Percentiles rank a stretch among this genome's conserved stretches.
Conservation (phyloP, 495 filamentous ascomycete species). For the Neurospora sp. region DNA sequence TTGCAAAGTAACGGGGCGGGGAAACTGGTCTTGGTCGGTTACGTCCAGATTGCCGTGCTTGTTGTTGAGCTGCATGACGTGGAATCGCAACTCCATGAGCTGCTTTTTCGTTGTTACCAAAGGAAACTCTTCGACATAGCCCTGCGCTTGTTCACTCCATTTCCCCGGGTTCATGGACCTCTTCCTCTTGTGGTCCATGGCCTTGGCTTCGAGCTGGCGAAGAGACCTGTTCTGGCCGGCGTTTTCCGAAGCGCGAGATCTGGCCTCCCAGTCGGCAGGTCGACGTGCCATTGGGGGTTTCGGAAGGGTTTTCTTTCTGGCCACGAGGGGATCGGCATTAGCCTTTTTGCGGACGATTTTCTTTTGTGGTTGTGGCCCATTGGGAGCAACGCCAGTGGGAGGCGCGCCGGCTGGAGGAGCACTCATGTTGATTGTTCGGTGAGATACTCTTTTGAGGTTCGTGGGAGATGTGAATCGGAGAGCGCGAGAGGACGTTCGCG, state of each 20-base stretch:
- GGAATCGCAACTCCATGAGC: conserved; percentile 70
- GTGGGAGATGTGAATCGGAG: background rate
- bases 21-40: conserved; percentile 69
- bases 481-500: background rate
- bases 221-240: background rate
- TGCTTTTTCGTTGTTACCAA: conserved; percentile 72
- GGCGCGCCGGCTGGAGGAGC: conserved; percentile 42
- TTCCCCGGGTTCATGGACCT: conserved; percentile 31
- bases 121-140: conserved; percentile 52
- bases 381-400: conserved; percentile 10
- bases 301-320: conserved; percentile 45
- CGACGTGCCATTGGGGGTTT: conserved; percentile 2
- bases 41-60: conserved; percentile 48
- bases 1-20: conserved; percentile 76
- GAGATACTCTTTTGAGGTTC: background rate
- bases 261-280: background rate
- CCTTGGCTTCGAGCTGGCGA: background rate
- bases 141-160: conserved; percentile 49
- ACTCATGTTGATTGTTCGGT: conserved; percentile 38
- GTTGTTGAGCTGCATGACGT: conserved; percentile 63
- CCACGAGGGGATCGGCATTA: conserved; percentile 52
- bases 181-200: background rate
- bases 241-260: background rate
- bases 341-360: conserved; percentile 36
- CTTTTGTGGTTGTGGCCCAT: conserved; percentile 34